Evolutionary conservation across 805 yeast genomes (phyloP), one percentile per base, ranked within the genome.

Genomic region (Starmerella roubikii): DNA sequence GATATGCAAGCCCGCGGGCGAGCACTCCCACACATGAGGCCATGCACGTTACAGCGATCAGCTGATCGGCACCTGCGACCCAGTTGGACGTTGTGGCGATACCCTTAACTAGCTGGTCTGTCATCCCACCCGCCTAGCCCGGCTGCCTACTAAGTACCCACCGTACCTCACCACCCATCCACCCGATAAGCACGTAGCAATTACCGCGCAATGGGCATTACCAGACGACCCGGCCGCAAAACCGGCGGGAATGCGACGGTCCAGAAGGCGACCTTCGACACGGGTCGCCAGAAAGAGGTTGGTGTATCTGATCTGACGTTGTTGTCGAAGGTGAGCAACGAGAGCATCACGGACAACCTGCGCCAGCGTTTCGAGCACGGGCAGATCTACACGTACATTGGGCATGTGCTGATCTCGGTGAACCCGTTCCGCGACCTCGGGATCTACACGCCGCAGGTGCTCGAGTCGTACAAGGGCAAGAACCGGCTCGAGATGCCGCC

Each of bases 361-460:
- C 74, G 83, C 54, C 83, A 84, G 56, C 67, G 99, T 44, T 91
- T 91, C 59, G 73, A 78, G 62, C 85, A 85, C 54, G 91, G 82
- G 20, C 69, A 85, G 24, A 91, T 91, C 47, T 91, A 91, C 57
- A 86, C 94, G 0, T 85, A 83, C 58, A 84, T 84, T 56, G 94
- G 94, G 0, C 93, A 84, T 65, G 94, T 85, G 54, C 68, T 91
- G 57, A 91, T 91, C 51, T 84, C 95, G 4, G 94, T 91, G 35
- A 91, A 91, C 54, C 99, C 99, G 2, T 91, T 91, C 64, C 75
- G 85, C 48, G 99, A 91, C 58, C 66, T 91, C 54, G 99, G 99
- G 2, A 91, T 91, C 37, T 91, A 91, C 61, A 84, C 96, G 7
- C 80, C 74, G 35, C 77, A 74, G 18, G 76, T 76, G 2, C 65